These are phyloP conservation scores for Yamadazyma jaroonii DNA, from an alignment of 1,139 yeast species.

Conservation along the genomic window DNA sequence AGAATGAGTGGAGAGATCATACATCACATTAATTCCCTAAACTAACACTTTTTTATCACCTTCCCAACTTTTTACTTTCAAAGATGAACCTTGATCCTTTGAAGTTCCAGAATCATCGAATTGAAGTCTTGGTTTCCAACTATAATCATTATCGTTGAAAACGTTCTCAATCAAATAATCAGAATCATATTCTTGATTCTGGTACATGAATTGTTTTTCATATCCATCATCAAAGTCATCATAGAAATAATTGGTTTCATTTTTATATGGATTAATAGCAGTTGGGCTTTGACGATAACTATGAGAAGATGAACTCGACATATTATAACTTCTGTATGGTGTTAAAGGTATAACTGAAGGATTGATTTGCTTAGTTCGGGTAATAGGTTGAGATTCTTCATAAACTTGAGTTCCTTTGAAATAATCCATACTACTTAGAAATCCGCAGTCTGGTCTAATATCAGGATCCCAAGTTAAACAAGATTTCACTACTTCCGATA, in stretches of 20 bases:
- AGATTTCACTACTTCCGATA: constrained; percentile 50
- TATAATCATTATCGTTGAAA: constrained; percentile 1
- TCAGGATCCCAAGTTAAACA: constrained; percentile 70
- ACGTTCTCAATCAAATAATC: constrained; percentile 3
- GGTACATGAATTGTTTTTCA: constrained; percentile 20
- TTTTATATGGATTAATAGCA: neutral
- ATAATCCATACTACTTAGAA: constrained; percentile 48
- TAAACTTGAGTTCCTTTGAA: constrained; percentile 39
- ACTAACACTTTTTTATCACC: neutral
- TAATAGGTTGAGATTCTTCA: constrained; percentile 2
- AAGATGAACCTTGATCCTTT: too few species aligned
- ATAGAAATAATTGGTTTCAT: constrained; percentile 11
- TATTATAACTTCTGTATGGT: too few species aligned
- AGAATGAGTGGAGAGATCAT: too few species aligned
- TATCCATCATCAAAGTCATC: constrained; percentile 27
- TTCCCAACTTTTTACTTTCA: too few species aligned
- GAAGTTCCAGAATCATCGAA: too few species aligned
- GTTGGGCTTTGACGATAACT: too few species aligned
- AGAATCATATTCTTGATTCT: constrained; percentile 1
- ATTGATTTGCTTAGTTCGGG: neutral
- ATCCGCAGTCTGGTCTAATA: constrained; percentile 46
- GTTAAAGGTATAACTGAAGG: too few species aligned
- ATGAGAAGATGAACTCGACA: too few species aligned
- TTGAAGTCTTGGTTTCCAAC: constrained; percentile 4
- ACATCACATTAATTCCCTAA: neutral